phyloP scores from a whole-genome alignment of 1,139 yeast genomes.

The Candida freyschussii region DNA sequence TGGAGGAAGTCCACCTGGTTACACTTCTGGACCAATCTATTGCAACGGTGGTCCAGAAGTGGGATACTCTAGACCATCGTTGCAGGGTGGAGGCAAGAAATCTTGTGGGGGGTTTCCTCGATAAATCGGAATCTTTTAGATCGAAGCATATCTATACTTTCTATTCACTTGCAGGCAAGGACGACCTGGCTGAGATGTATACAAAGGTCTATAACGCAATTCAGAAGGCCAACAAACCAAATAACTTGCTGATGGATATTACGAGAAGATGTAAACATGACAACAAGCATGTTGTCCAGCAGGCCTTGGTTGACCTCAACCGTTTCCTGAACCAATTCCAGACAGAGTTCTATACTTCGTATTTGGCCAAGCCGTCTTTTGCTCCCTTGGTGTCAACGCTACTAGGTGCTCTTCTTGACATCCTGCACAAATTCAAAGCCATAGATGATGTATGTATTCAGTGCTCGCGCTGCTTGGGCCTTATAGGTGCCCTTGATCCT shows the following conservation, averaged over 20 bases:
- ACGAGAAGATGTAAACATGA: conserved; percentile 57
- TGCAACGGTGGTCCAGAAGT: conserved; percentile 61
- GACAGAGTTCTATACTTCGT: conserved; percentile 16
- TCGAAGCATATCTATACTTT: conserved; percentile 38
- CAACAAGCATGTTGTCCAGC: conserved; percentile 73
- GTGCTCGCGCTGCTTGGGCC: conserved; percentile 67
- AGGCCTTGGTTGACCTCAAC: conserved; percentile 66
- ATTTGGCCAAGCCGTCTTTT: conserved; percentile 13
- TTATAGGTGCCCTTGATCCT: conserved; percentile 76
- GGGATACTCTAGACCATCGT: conserved; percentile 44
- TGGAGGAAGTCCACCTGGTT: conserved; percentile 48
- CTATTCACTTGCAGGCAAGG: conserved; percentile 46
- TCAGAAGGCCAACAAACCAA: conserved; percentile 28
- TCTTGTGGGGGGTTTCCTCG: conserved; percentile 24
- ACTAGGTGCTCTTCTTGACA: conserved; percentile 53
- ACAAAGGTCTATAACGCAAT: conserved; percentile 26
- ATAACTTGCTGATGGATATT: conserved; percentile 42
- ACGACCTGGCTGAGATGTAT: conserved; percentile 33
- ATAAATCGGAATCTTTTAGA: conserved; percentile 27
- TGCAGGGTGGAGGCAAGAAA: conserved; percentile 34
- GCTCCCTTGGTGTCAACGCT: conserved; percentile 36
- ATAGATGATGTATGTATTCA: conserved; percentile 47
- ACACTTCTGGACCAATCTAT: conserved; percentile 52
- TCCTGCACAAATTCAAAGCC: conserved; percentile 53
- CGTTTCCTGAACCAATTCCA: conserved; percentile 21